Percentiles rank a stretch among this genome's conserved stretches.
Evolutionary conservation across 2,329 filamentous ascomycete genomes (phyloP).

Genomic region (Ascochyta viciae-villosae): DNA sequence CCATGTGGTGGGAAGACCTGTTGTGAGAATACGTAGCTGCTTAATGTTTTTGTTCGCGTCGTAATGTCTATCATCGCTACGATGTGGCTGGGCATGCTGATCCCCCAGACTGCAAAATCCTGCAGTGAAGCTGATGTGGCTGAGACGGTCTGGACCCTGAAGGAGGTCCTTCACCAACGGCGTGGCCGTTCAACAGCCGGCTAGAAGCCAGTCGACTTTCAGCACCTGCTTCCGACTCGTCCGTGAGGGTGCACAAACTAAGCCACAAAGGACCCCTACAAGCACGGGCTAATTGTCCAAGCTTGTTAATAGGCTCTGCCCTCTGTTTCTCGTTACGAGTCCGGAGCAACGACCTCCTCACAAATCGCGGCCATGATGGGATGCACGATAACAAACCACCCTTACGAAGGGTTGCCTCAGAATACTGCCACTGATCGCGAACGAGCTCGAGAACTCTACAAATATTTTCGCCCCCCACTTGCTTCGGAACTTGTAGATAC

Average conservation of each 20-base stretch:
- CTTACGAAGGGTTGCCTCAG: slow-evolving; percentile 5
- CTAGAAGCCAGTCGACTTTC: not conserved
- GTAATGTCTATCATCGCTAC: not conserved
- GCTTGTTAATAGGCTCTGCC: slow-evolving; percentile 1
- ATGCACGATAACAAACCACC: not conserved
- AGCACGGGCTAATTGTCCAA: not conserved
- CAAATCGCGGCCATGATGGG: slow-evolving; percentile 1
- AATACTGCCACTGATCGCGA: slow-evolving; percentile 13
- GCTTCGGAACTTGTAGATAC: slow-evolving; percentile 33
- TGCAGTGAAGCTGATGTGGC: not conserved
- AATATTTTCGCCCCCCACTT: slow-evolving; percentile 32
- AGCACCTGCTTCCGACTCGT: not conserved
- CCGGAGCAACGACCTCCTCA: not conserved
- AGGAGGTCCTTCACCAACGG: not conserved
- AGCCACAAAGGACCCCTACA: not conserved
- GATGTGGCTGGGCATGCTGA: not conserved
- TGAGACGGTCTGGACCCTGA: not conserved
- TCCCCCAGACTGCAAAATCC: not conserved
- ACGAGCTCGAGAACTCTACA: slow-evolving; percentile 39
- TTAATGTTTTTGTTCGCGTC: not conserved
- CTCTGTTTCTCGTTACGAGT: not conserved
- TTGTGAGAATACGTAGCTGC: too few relatives aligned
- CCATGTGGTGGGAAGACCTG: not conserved
- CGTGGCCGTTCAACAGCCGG: not conserved
- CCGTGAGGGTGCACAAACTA: slow-evolving; percentile 1